These are phyloP conservation scores for Psilocybe sp. DNA, from an alignment of 768 basidiomycete genomes.

Conservation along the genomic window DNA sequence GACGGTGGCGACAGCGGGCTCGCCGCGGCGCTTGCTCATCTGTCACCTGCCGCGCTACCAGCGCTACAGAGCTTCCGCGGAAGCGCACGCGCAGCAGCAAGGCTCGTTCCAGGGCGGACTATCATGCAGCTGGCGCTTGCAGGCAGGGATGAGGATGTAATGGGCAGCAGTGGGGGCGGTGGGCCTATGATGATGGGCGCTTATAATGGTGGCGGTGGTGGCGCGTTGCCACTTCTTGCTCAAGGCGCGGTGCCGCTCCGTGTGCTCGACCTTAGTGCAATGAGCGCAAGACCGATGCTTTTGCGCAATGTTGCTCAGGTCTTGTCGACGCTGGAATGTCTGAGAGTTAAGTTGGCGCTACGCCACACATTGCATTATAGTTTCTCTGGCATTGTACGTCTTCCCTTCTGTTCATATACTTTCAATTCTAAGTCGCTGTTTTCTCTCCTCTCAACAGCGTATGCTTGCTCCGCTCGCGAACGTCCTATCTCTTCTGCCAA, in stretches of 20 bases:
- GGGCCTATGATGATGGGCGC: too few relatives aligned
- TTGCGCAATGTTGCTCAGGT: slow-evolving; percentile 53
- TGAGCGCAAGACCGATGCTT: slow-evolving; percentile 55
- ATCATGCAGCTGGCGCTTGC: slow-evolving; percentile 54
- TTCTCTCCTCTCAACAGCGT: slow-evolving; percentile 33
- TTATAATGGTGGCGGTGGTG: too few relatives aligned
- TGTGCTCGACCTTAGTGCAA: slow-evolving; percentile 56
- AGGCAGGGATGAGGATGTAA: slow-evolving; percentile 55
- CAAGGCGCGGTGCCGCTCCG: slow-evolving; percentile 45
- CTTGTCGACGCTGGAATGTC: slow-evolving; percentile 45
- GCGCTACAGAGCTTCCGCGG: slow-evolving; percentile 56
- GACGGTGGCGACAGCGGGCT: slow-evolving; percentile 13
- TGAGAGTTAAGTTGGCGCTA: slow-evolving; percentile 57
- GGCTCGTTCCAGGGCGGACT: slow-evolving; percentile 59
- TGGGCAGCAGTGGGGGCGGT: slow-evolving; percentile 33
- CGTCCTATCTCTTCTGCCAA: slow-evolving; percentile 48
- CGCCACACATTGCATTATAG: slow-evolving; percentile 65
- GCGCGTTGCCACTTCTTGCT: slow-evolving; percentile 42
- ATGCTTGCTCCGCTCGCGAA: slow-evolving; percentile 59
- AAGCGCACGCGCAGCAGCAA: slow-evolving; percentile 54
- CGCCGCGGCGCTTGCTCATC: slow-evolving; percentile 32
- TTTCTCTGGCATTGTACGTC: slow-evolving; percentile 63
- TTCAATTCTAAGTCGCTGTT: slow-evolving; percentile 4
- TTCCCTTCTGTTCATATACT: slow-evolving; percentile 8
- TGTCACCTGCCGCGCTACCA: slow-evolving; percentile 45